These are phyloP conservation scores for Marasmius tenuissimus DNA, from an alignment of 1,284 basidiomycete genomes.

Conservation along the genomic window DNA sequence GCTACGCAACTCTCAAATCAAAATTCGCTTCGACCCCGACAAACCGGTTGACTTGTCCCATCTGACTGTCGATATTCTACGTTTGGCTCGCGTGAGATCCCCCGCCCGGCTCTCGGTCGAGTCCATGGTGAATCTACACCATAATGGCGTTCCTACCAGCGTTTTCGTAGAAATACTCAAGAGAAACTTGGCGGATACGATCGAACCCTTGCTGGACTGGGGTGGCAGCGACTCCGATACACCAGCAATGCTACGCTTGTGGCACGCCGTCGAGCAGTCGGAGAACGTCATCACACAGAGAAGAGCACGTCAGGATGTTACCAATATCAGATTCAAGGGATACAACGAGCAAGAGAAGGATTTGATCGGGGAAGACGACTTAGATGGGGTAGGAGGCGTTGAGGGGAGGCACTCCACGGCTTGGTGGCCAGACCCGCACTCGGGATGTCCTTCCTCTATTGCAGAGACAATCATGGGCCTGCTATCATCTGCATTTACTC, in stretches of 20 bases:
- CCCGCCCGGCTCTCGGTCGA: slow-evolving; percentile 40
- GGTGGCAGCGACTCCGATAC: slow-evolving; percentile 20
- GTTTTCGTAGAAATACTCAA: slow-evolving; percentile 31
- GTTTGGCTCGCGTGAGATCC: slow-evolving; percentile 31
- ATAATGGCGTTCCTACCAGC: slow-evolving; percentile 38
- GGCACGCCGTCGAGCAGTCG: slow-evolving; percentile 28
- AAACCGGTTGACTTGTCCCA: slow-evolving; percentile 24
- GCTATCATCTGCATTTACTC: slow-evolving; percentile 39
- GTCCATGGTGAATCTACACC: slow-evolving; percentile 43
- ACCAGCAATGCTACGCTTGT: slow-evolving; percentile 28
- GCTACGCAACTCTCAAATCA: slow-evolving; percentile 42
- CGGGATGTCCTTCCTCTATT: slow-evolving; percentile 39
- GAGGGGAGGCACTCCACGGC: slow-evolving; percentile 20
- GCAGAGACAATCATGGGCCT: slow-evolving; percentile 38
- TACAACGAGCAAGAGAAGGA: slow-evolving; percentile 20
- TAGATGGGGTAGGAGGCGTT: slow-evolving; percentile 14
- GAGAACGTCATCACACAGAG: slow-evolving; percentile 32
- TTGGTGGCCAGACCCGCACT: slow-evolving; percentile 39
- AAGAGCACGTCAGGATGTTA: slow-evolving; percentile 26
- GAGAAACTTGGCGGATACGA: slow-evolving; percentile 17
- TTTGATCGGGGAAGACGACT: slow-evolving; percentile 12
- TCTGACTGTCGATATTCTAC: slow-evolving; percentile 39
- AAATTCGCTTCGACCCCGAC: slow-evolving; percentile 32
- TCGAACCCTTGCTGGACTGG: slow-evolving; percentile 29
- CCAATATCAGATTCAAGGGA: slow-evolving; percentile 30